A percentile compares a stretch with the other conserved stretches of the same genome.
Conservation (phyloP, 192 early-diverging fungal genomes). For the Coemansia furcata region DNA sequence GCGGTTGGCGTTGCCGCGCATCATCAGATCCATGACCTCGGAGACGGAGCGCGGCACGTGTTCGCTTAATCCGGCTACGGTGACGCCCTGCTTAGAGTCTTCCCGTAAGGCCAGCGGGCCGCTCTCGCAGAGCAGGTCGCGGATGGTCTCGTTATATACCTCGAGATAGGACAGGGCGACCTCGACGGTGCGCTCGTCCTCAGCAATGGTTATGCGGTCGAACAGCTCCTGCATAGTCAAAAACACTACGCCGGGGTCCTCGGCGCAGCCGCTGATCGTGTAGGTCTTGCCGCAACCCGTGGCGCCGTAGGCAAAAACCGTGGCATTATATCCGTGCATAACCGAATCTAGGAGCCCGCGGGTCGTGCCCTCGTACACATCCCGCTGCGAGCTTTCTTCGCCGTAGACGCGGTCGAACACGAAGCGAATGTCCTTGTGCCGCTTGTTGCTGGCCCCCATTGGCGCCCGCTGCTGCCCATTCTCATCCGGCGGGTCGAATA, state of each 20-base stretch:
- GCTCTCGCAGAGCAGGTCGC: constrained; percentile 70
- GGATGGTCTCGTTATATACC: constrained; percentile 95
- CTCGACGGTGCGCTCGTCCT: constrained; percentile 65
- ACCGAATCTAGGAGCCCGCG: constrained; percentile 66
- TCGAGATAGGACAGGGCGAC: constrained; percentile 84
- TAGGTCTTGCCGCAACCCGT: constrained; percentile 88
- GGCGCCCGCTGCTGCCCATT: constrained; percentile 43
- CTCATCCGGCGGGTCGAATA: constrained; percentile 73
- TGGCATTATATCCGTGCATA: constrained; percentile 80
- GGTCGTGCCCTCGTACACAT: constrained; percentile 70
- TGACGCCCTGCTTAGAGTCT: constrained; percentile 63
- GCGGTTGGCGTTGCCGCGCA: constrained; percentile 66
- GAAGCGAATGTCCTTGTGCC: constrained; percentile 70
- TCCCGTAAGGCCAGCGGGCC: constrained; percentile 68
- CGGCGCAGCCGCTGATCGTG: constrained; percentile 69
- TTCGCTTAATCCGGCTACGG: constrained; percentile 70
- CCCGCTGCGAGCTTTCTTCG: constrained; percentile 65
- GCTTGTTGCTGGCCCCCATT: constrained; percentile 57
- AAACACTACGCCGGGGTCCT: constrained; percentile 69
- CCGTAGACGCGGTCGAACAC: constrained; percentile 78
- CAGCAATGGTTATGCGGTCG: constrained; percentile 34
- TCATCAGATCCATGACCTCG: constrained; percentile 55
- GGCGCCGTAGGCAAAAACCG: constrained; percentile 86
- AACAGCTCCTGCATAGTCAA: constrained; percentile 68
- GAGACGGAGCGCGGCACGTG: constrained; percentile 57